phyloP scores from a whole-genome alignment of 495 filamentous ascomycete species.

The Penicillium mononematosum region DNA sequence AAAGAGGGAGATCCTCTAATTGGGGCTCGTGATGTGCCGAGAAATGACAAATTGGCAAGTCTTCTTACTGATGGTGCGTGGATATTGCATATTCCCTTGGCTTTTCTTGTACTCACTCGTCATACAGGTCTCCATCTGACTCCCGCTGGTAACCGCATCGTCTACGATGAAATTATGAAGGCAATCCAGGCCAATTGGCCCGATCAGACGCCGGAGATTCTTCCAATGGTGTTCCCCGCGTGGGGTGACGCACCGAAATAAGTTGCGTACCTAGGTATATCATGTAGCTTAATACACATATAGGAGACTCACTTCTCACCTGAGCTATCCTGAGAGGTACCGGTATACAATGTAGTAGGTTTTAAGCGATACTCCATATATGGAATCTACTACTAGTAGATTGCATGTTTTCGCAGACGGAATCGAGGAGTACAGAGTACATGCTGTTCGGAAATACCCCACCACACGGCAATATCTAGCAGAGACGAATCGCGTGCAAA shows the following conservation, averaged over 20 bases:
- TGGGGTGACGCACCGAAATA: constrained; percentile 53
- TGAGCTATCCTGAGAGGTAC: too few relatives aligned
- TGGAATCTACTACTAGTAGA: too few relatives aligned
- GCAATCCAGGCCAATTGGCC: constrained; percentile 55
- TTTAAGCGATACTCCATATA: too few relatives aligned
- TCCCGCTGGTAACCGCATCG: constrained; percentile 57
- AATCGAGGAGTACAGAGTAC: too few relatives aligned
- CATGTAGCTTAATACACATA: too few relatives aligned
- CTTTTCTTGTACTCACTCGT: constrained; percentile 11
- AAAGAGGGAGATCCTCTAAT: constrained; percentile 52
- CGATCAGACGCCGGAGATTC: constrained; percentile 53
- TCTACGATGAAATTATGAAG: constrained; percentile 56
- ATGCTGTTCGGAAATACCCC: too few relatives aligned
- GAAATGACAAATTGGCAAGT: constrained; percentile 46
- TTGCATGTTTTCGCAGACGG: too few relatives aligned
- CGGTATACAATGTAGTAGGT: too few relatives aligned
- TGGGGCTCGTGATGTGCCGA: constrained; percentile 52
- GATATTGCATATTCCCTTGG: not conserved
- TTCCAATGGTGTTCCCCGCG: constrained; percentile 53
- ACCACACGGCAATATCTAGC: too few relatives aligned
- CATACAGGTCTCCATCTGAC: constrained; percentile 61
- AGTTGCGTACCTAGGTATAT: not conserved
- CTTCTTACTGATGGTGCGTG: constrained; percentile 60
- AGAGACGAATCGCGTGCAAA: too few relatives aligned
- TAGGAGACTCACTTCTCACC: too few relatives aligned